Base-by-base conservation (phyloP, 1,284 basidiomycete genomes). In the Leccinum solheimii region DNA sequence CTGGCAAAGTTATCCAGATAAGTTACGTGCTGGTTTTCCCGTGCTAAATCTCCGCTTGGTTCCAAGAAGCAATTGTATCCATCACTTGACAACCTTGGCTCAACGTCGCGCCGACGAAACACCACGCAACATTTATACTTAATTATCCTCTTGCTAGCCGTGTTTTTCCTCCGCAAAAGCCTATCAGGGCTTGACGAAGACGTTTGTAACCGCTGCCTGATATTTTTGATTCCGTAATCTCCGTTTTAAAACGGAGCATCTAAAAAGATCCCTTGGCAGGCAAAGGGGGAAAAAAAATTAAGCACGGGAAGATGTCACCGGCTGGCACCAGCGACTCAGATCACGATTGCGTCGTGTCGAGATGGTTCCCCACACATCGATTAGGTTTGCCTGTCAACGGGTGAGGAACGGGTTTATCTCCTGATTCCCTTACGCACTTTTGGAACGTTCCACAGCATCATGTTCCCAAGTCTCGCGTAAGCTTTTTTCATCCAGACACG, bases 171-270 rank as follows among this genome's bases (percentile, higher is more conserved):
- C 72, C 72, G 72, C 61, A 68, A 73, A 73, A 65, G 72, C 72
- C 72, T 73, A 73, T 73, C 72, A 73, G 56, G 62, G 63, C 59
- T 58, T 62, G 61, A 68, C 65, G 61, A 64, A 62, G 53, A 56
- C 14, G 53, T 38, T 52, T 38, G 51, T 57, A 34, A 62, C 65
- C 73, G 74, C 62, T 74, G 73, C 72, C 71, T 61, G 64, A 58
- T 52, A 61, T 55, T 60, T 62, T 62, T 48, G 73, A 63, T 70
- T 71, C 72, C 72, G 72, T 73, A 74, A 74, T 74, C 72, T 76
- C 72, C 72, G 72, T 69, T 52, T 60, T 63, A 54, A 34, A 67
- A 58, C 23, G 21, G 63, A 62, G 60, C 61, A 64, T n/a, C 16
- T 43, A 43, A 62, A 19, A 63, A 66, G 65, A 66, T 73, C 58